Conservation (phyloP, 176 grass and related monocot genomes). For the Triticum monococcum region DNA sequence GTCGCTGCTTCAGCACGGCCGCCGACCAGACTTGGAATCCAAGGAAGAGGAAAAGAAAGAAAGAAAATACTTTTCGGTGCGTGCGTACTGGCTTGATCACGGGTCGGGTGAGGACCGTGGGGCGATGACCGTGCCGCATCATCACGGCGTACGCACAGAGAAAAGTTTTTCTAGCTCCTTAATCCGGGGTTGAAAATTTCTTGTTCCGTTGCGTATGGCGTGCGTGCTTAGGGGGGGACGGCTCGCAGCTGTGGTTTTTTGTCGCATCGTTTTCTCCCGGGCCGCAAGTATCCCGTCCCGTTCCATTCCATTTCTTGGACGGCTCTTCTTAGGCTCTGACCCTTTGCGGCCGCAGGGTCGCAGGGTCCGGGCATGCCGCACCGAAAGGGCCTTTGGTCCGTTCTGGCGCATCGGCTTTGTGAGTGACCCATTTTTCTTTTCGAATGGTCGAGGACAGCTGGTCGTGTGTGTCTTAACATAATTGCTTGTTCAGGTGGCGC, state of each 20-base stretch:
- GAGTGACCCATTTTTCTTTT: background rate
- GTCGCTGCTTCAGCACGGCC: background rate
- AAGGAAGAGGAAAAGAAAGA: background rate
- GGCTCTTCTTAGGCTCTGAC: slow-evolving; percentile 19
- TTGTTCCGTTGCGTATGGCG: background rate
- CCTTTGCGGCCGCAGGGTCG: background rate
- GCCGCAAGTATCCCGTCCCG: slow-evolving; percentile 5
- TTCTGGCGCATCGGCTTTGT: background rate
- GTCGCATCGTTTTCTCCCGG: background rate
- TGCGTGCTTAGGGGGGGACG: background rate
- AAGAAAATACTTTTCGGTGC: background rate
- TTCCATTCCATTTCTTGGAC: background rate
- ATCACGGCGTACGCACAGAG: background rate
- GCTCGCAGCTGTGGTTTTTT: background rate
- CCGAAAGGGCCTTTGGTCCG: background rate
- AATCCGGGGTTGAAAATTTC: background rate
- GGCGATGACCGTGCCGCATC: background rate
- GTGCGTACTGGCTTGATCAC: background rate
- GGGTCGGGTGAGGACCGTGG: no score
- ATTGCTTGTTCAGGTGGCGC: no score
- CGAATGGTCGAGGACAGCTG: slow-evolving; percentile 18
- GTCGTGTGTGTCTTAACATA: no score
- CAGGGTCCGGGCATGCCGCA: background rate
- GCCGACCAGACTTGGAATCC: slow-evolving; percentile 5
- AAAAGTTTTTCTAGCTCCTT: background rate